Evolutionary conservation across 805 yeast species (phyloP).

Genomic region (Wickerhamiella australiensis): DNA sequence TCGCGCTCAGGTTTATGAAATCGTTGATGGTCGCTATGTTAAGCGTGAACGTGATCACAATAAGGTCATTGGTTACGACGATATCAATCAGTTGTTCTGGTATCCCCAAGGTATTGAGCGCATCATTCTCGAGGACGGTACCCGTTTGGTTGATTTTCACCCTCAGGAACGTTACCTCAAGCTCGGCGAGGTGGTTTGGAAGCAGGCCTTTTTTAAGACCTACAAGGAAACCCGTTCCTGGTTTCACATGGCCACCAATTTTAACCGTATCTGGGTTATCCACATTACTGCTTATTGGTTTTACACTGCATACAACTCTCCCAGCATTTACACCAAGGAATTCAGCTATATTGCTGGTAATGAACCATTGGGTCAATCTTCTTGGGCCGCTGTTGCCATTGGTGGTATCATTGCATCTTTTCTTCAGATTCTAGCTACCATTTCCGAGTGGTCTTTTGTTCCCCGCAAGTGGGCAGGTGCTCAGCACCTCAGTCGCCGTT

Average conservation of each 20-base stretch:
- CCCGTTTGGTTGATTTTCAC: slow-evolving; percentile 82
- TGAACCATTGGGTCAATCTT: slow-evolving; percentile 77
- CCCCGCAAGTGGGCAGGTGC: slow-evolving; percentile 99
- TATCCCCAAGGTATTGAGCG: slow-evolving; percentile 97
- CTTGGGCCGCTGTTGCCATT: slow-evolving; percentile 86
- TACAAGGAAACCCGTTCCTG: slow-evolving; percentile 93
- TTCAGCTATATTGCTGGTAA: slow-evolving; percentile 74
- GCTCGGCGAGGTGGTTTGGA: slow-evolving; percentile 90
- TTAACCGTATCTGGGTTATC: slow-evolving; percentile 96
- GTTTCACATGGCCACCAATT: slow-evolving; percentile 90
- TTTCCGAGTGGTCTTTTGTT: slow-evolving; percentile 89
- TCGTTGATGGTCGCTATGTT: slow-evolving; percentile 41
- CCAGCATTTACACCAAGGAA: slow-evolving; percentile 76
- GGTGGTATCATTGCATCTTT: slow-evolving; percentile 81
- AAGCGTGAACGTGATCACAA: slow-evolving; percentile 61
- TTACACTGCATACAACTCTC: slow-evolving; percentile 87
- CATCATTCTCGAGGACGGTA: slow-evolving; percentile 82
- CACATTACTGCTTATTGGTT: slow-evolving; percentile 88
- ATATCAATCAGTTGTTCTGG: slow-evolving; percentile 97
- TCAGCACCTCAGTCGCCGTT: slow-evolving; percentile 83
- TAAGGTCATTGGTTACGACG: slow-evolving; percentile 71
- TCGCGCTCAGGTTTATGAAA: slow-evolving; percentile 54
- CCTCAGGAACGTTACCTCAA: slow-evolving; percentile 77
- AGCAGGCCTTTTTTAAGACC: slow-evolving; percentile 84
- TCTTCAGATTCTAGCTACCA: slow-evolving; percentile 76